Evolutionary conservation across 352 stramenopile genomes (phyloP).

Genomic region (Phytophthora litchii): DNA sequence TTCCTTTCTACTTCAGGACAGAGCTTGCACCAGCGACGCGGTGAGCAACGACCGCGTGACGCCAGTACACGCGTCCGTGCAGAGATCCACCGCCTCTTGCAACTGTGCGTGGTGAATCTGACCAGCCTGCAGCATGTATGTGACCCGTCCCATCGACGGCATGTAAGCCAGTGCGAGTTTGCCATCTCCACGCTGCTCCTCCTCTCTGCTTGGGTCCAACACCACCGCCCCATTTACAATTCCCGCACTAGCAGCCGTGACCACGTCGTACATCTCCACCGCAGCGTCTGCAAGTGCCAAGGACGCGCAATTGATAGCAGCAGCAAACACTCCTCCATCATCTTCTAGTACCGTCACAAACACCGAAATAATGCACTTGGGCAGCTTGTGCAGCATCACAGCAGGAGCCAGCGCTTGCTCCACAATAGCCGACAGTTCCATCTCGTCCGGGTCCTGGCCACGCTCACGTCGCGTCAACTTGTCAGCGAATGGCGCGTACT

Average conservation of each 20-base stretch:
- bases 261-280: slow-evolving; percentile 93
- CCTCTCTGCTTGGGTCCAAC: slow-evolving; percentile 72
- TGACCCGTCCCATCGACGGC: slow-evolving; percentile 80
- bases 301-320: slow-evolving; percentile 87
- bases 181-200: slow-evolving; percentile 66
- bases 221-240: slow-evolving; percentile 63
- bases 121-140: slow-evolving; percentile 89
- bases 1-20: slow-evolving; percentile 36
- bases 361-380: slow-evolving; percentile 91
- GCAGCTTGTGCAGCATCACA: slow-evolving; percentile 87
- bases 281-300: slow-evolving; percentile 88
- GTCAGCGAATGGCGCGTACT: slow-evolving; percentile 87
- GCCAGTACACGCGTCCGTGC: slow-evolving; percentile 78
- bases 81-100: slow-evolving; percentile 88
- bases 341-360: slow-evolving; percentile 89
- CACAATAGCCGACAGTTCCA: slow-evolving; percentile 80
- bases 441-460: slow-evolving; percentile 79
- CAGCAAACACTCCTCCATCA: slow-evolving; percentile 82
- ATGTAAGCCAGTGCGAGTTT: slow-evolving; percentile 87
- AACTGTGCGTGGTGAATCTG: slow-evolving; percentile 77
- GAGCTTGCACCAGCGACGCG: slow-evolving; percentile 58
- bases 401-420: slow-evolving; percentile 78
- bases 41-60: slow-evolving; percentile 62
- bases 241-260: slow-evolving; percentile 75
- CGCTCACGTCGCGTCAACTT: slow-evolving; percentile 63